Evolutionary conservation across 176 grass and related monocot genomes (phyloP).

Genomic region (Luzula sylvatica): DNA sequence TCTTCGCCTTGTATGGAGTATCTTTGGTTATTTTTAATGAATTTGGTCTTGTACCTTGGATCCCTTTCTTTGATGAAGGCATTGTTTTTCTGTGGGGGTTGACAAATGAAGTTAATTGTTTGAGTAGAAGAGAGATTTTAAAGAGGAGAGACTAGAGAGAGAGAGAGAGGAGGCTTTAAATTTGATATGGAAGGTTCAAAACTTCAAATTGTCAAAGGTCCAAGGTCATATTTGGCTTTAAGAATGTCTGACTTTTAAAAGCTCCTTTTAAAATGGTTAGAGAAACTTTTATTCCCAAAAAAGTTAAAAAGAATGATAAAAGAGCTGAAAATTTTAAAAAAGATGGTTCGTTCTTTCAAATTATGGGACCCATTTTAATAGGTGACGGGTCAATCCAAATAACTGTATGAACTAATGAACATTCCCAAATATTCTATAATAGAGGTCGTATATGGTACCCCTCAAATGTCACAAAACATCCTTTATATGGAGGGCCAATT

Average conservation of each 20-base stretch:
- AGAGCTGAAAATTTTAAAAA: background rate
- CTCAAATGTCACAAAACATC: too few relatives aligned
- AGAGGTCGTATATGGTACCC: too few relatives aligned
- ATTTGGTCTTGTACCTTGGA: slow-evolving; percentile 20
- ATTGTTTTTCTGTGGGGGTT: slow-evolving; percentile 7
- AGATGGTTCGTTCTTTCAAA: slow-evolving; percentile 4
- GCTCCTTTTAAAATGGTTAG: too few relatives aligned
- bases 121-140: slow-evolving; percentile 3
- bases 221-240: slow-evolving; percentile 7
- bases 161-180: slow-evolving; percentile 11
- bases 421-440: too few relatives aligned
- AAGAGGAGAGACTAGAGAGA: background rate
- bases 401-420: too few relatives aligned
- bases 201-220: slow-evolving; percentile 13
- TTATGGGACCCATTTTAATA: background rate
- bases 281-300: too few relatives aligned
- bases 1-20: background rate
- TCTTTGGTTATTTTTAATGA: slow-evolving; percentile 13
- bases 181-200: background rate
- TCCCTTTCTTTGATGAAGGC: slow-evolving; percentile 27
- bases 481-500: too few relatives aligned
- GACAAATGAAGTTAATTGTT: slow-evolving; percentile 3
- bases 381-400: too few relatives aligned
- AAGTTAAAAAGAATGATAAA: background rate
- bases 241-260: slow-evolving; percentile 5